Evolutionary conservation across 2,329 filamentous ascomycete genomes (phyloP), one percentile per base, ranked within the genome.

Genomic region (Hypoxylon sp.): DNA sequence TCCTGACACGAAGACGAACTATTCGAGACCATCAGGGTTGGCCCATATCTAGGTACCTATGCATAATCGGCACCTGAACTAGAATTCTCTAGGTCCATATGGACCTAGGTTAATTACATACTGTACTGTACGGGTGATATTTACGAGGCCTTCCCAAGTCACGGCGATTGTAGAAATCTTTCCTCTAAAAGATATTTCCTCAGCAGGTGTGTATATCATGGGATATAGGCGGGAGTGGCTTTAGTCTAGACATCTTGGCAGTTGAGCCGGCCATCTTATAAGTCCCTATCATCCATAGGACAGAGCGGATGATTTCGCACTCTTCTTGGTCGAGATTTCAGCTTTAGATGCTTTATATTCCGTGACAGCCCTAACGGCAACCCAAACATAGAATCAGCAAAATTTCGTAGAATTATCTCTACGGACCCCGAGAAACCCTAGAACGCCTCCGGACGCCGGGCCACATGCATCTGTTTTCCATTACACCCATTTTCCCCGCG

Each of bases 361-460:
- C 13, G 14, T 43, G 56, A 25, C 11, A 60, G 23, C 30, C 45
- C 46, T 19, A 21, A 46, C 34, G 11, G 38, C 30, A 55, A 43
- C 32, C 21, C 30, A 53, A 57, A 34, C 17, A 49, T 34, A 36
- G 59, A 43, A 55, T 58, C 41, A 62, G 56, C 60, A 66, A 51
- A 60, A 67, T 46, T 68, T 57, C 38, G 52, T 70, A 53, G 64
- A 67, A 63, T 64, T 56, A 56, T 25, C 32, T 73, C 69, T 73
- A 73, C 70, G 68, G 68, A 72, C 67, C 67, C 68, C 63, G 62
- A 68, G 67, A 68, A 75, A 69, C 57, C 63, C 70, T 65, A 70
- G 67, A 75, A 72, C 75, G 73, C 75, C 68, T 48, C 67, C 73
- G 55, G 77, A 78, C 76, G 76, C 76, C 76, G 73, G 74, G 75